Evolutionary conservation across 202 grass and related monocot species (phyloP).

Genomic region (Dendrocalamus latiflorus): DNA sequence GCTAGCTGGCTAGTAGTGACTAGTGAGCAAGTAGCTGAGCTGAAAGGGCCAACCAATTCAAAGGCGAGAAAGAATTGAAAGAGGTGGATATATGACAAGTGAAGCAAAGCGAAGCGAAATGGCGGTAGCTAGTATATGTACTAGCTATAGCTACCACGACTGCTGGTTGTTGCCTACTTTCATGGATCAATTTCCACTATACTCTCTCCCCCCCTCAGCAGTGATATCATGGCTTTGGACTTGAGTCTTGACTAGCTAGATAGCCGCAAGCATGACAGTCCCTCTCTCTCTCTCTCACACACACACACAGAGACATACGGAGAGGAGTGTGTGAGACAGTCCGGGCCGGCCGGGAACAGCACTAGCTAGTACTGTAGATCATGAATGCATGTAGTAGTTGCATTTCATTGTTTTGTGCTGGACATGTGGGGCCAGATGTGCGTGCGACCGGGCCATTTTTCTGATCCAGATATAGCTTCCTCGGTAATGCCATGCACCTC

Average conservation of each 20-base stretch:
- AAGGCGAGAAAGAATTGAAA: not conserved
- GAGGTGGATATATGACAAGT: not conserved
- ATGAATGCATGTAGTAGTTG: not conserved
- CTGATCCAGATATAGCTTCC: conserved; percentile 14
- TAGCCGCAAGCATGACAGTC: too few relatives aligned
- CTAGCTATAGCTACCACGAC: not conserved
- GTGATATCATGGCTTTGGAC: conserved; percentile 44
- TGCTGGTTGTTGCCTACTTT: conserved; percentile 3
- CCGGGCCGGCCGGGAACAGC: conserved; percentile 18
- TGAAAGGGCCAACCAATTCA: not conserved
- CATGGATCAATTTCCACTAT: too few relatives aligned
- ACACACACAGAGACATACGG: too few relatives aligned
- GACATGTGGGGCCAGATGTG: not conserved
- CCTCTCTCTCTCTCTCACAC: too few relatives aligned
- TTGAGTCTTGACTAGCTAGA: not conserved
- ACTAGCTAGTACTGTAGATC: conserved; percentile 12
- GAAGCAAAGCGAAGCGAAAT: not conserved
- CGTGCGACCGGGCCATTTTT: conserved; percentile 21
- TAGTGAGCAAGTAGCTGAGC: not conserved
- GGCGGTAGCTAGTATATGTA: conserved; percentile 10
- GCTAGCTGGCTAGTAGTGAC: not conserved
- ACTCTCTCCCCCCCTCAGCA: conserved; percentile 25
- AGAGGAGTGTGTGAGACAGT: too few relatives aligned
- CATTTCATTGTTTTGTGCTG: conserved; percentile 26
- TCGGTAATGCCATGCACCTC: conserved; percentile 24